phyloP scores from a whole-genome alignment of 202 grass and related monocot genomes.

The Hordeum pubiflorum region DNA sequence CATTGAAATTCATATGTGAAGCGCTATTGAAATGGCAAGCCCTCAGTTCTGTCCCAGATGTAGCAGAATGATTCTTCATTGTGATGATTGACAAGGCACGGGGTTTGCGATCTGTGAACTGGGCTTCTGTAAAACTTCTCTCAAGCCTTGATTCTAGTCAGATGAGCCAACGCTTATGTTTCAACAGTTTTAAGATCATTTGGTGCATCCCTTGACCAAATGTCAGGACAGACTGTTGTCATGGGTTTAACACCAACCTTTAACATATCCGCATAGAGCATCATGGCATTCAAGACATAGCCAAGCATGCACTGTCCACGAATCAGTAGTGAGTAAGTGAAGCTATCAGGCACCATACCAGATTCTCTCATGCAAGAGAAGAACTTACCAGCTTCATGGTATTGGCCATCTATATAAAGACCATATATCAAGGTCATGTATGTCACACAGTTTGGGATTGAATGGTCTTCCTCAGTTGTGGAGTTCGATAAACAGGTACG shows the following conservation, averaged over 20 bases:
- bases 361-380: slow-evolving; percentile 52
- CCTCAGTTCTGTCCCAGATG: background rate
- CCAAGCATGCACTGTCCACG: slow-evolving; percentile 52
- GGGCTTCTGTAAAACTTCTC: background rate
- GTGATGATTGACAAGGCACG: background rate
- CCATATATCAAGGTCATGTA: slow-evolving; percentile 58
- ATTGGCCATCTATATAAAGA: slow-evolving; percentile 39
- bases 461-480: slow-evolving; percentile 4
- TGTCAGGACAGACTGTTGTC: slow-evolving; percentile 37
- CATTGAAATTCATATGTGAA: background rate
- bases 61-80: background rate
- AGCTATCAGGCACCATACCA: slow-evolving; percentile 46
- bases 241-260: slow-evolving; percentile 41
- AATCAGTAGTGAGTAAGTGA: slow-evolving; percentile 49
- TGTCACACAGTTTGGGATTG: slow-evolving; percentile 30
- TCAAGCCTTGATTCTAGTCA: background rate
- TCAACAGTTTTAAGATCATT: slow-evolving; percentile 24
- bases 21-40: background rate
- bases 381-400: slow-evolving; percentile 33
- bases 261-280: slow-evolving; percentile 57
- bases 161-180: slow-evolving; percentile 5
- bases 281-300: slow-evolving; percentile 51
- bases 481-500: background rate
- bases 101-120: slow-evolving; percentile 13
- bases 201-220: slow-evolving; percentile 30